A percentile compares a stretch with the other conserved stretches of the same genome.
Conservation (phyloP, 768 basidiomycete species). For the Auriculariales sp. region DNA sequence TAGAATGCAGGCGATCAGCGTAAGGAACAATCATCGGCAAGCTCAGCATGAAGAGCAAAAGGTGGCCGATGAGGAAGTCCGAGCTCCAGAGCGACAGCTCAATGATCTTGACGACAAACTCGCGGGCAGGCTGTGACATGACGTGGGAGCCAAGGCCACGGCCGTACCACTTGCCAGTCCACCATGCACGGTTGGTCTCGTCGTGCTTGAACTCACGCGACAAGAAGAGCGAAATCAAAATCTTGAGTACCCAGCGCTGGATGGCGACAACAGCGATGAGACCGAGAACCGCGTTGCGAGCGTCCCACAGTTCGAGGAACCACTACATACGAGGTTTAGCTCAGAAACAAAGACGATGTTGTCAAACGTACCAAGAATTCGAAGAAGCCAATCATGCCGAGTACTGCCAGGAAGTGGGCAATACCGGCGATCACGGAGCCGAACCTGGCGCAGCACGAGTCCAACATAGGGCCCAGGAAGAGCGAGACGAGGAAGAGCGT, state of each 20-base stretch:
- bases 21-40: conserved; percentile 83
- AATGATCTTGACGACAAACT: conserved; percentile 95
- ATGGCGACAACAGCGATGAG: conserved; percentile 84
- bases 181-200: conserved; percentile 97
- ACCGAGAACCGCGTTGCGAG: conserved; percentile 85
- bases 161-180: conserved; percentile 97
- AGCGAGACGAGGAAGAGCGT: conserved; percentile 81
- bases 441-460: conserved; percentile 72
- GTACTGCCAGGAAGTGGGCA: conserved; percentile 65
- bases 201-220: conserved; percentile 99
- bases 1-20: conserved; percentile 83
- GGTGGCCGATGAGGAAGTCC: conserved; percentile 76
- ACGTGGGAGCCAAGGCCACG: conserved; percentile 80
- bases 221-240: conserved; percentile 84
- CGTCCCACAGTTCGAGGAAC: conserved; percentile 89
- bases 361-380: conserved; percentile 70
- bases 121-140: conserved; percentile 95
- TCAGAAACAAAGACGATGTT: conserved; percentile 3
- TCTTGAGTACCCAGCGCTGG: conserved; percentile 86
- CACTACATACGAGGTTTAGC: conserved; percentile 37
- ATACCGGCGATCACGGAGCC: conserved; percentile 86
- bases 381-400: conserved; percentile 89
- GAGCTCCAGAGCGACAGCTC: conserved; percentile 93
- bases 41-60: conserved; percentile 83
- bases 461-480: conserved; percentile 84